Evolutionary conservation across 257 asterid genomes (phyloP).

Genomic region (Plantago ovata): DNA sequence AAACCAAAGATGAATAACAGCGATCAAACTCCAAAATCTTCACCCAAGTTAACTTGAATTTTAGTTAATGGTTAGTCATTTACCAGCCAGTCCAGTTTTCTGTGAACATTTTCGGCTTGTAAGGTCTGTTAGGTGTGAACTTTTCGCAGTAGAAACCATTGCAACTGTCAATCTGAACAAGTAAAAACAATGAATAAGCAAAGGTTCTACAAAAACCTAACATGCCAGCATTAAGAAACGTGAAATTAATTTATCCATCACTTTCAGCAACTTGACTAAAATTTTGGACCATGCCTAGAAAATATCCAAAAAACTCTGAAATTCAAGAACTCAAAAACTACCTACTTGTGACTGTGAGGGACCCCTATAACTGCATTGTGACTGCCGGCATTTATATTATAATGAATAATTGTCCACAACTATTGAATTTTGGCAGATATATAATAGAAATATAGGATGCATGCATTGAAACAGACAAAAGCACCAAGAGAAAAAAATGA

Average conservation of each 20-base stretch:
- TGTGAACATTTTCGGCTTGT: conserved; percentile 92
- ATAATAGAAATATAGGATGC: not conserved
- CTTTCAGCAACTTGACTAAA: conserved; percentile 6
- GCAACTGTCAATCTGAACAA: conserved; percentile 75
- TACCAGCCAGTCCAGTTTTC: conserved; percentile 97
- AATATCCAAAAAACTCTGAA: not conserved
- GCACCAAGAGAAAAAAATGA: not conserved
- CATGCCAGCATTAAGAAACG: not conserved
- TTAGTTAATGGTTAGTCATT: not conserved
- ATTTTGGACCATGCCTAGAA: too few species aligned
- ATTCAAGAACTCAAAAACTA: not conserved
- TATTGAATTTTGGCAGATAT: not conserved
- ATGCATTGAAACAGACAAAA: not conserved
- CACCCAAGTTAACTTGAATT: too few species aligned
- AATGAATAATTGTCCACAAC: not conserved
- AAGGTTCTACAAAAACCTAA: not conserved
- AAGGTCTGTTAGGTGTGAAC: conserved; percentile 63
- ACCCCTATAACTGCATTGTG: conserved; percentile 7
- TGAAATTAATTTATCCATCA: not conserved
- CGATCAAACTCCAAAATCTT: not conserved
- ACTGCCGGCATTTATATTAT: conserved; percentile 6
- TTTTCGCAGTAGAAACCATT: conserved; percentile 91
- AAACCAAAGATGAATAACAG: conserved; percentile 4
- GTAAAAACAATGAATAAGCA: conserved; percentile 2
- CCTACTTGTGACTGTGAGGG: not conserved